phyloP scores from a whole-genome alignment of 2,329 filamentous ascomycete species.

The Trichoderma atroviride region DNA sequence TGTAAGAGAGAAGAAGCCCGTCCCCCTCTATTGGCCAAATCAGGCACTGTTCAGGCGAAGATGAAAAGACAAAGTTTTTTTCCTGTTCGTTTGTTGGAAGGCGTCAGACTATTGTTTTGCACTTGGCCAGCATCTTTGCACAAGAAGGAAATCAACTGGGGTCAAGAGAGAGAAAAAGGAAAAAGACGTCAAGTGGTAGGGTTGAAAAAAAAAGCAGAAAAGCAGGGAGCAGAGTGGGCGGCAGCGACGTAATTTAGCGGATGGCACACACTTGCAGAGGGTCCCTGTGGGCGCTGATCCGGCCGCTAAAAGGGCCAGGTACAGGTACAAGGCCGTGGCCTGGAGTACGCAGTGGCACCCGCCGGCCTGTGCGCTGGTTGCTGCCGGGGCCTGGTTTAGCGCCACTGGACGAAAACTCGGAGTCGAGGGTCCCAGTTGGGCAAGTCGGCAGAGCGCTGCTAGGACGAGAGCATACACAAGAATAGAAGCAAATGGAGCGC shows the following conservation, averaged over 20 bases:
- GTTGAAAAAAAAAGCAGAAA: constrained; percentile 2
- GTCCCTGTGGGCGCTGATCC: constrained; percentile 22
- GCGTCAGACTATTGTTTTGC: neutral
- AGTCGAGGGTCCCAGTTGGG: constrained; percentile 20
- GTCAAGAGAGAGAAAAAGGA: neutral
- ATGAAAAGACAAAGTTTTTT: neutral
- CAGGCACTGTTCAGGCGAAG: neutral
- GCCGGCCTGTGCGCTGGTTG: constrained; percentile 16
- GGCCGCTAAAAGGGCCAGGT: constrained; percentile 17
- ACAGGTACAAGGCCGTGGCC: constrained; percentile 6
- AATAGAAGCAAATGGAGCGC: neutral
- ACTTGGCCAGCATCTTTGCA: neutral
- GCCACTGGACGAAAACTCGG: constrained; percentile 19
- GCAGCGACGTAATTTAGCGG: constrained; percentile 25
- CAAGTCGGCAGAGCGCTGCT: constrained; percentile 20
- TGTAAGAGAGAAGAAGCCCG: constrained; percentile 10
- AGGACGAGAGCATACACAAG: constrained; percentile 1
- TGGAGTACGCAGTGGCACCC: constrained; percentile 9
- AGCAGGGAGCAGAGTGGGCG: constrained; percentile 8
- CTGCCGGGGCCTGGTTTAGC: constrained; percentile 21
- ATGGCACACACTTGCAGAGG: constrained; percentile 17
- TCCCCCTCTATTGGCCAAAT: neutral
- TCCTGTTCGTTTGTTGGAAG: neutral
- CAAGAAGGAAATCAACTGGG: constrained; percentile 7
- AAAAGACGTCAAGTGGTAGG: constrained; percentile 6